Conservation (phyloP, 495 filamentous ascomycete species). For the Penicillium lagena region DNA sequence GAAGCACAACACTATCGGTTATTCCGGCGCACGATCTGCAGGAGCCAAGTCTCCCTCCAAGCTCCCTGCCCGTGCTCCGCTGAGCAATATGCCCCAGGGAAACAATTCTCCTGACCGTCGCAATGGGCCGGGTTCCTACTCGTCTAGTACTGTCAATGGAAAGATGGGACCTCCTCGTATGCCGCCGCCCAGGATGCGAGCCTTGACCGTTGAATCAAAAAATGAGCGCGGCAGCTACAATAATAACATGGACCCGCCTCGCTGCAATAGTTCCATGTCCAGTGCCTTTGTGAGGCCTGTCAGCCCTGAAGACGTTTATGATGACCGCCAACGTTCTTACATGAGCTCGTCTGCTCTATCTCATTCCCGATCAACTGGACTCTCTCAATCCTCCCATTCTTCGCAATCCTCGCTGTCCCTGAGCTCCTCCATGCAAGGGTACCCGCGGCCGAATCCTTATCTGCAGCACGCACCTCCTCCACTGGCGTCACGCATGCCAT, state of each 20-base stretch:
- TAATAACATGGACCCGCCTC: constrained; percentile 53
- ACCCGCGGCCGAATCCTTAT: constrained; percentile 35
- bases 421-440: constrained; percentile 30
- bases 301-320: constrained; percentile 78
- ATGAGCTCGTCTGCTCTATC: constrained; percentile 42
- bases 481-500: constrained; percentile 60
- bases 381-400: constrained; percentile 36
- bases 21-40: constrained; percentile 27
- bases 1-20: constrained; percentile 52
- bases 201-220: constrained; percentile 61
- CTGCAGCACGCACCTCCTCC: constrained; percentile 39
- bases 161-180: constrained; percentile 59
- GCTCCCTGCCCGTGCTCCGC: constrained; percentile 73
- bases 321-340: constrained; percentile 55
- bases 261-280: constrained; percentile 60
- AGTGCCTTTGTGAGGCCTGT: constrained; percentile 68
- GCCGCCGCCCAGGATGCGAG: constrained; percentile 87
- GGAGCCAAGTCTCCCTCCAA: constrained; percentile 61
- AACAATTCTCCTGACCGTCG: constrained; percentile 77
- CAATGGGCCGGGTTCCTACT: constrained; percentile 41
- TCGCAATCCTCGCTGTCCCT: constrained; percentile 32
- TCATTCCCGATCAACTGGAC: constrained; percentile 29
- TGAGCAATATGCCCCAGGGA: constrained; percentile 73
- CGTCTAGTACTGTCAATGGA: constrained; percentile 45
- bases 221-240: constrained; percentile 54